A percentile compares a stretch with the other conserved stretches of the same genome.
Evolutionary conservation across 1,284 basidiomycete species (phyloP).

Genomic region (Cryptococcus amylolentus): DNA sequence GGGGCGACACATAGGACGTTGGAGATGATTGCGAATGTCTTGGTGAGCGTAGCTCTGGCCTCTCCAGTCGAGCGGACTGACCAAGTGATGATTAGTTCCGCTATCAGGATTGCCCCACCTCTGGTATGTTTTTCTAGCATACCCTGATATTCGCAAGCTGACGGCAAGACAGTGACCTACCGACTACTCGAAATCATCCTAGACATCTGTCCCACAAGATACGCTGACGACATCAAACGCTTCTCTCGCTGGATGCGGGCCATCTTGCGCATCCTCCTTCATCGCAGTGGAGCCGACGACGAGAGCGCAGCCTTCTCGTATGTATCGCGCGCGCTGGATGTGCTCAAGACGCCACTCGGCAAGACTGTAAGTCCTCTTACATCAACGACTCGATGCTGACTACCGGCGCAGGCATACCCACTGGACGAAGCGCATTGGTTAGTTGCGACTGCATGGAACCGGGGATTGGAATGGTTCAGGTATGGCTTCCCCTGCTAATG

Average conservation of each 20-base stretch:
- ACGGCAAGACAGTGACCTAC: neutral
- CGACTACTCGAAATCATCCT: slow-evolving; percentile 1
- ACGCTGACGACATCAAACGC: slow-evolving; percentile 1
- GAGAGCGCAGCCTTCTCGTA: neutral
- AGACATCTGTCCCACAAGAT: neutral
- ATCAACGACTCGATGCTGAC: neutral
- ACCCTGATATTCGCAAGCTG: no score
- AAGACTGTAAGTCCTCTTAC: neutral
- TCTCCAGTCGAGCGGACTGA: neutral
- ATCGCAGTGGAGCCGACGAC: neutral
- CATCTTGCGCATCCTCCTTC: neutral
- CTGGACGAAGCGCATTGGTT: slow-evolving; percentile 9
- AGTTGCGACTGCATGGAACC: slow-evolving; percentile 7
- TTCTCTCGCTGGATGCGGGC: slow-evolving; percentile 9
- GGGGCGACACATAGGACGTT: neutral
- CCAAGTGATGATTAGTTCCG: neutral
- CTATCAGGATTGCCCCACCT: slow-evolving; percentile 3
- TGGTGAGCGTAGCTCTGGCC: slow-evolving; percentile 2
- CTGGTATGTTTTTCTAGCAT: no score
- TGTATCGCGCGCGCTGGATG: neutral
- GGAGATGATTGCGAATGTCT: slow-evolving; percentile 5
- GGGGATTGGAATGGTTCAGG: slow-evolving; percentile 1
- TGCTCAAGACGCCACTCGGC: neutral
- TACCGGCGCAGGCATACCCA: slow-evolving; percentile 3
- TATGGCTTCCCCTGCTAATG: neutral